Conservation (phyloP, 1,284 basidiomycete genomes). For the Vanrija sp. region DNA sequence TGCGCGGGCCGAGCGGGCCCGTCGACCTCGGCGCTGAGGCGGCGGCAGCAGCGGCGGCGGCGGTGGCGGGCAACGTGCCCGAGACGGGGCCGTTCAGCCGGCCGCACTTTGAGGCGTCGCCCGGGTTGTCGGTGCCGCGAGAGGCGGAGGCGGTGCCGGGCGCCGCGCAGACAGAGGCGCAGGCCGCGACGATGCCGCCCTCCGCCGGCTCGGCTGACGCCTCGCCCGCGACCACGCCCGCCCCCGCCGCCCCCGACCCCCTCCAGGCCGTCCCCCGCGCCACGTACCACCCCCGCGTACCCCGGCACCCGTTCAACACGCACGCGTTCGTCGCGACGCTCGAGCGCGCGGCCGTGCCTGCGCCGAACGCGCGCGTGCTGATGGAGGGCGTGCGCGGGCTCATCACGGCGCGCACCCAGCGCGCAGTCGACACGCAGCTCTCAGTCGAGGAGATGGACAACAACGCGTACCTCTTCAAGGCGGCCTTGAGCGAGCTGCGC, state of each 20-base stretch:
- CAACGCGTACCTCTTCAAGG: conserved; percentile 95
- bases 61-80: too few relatives aligned
- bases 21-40: too few relatives aligned
- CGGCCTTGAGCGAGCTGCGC: conserved; percentile 84
- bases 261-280: neutral
- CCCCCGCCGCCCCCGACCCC: neutral
- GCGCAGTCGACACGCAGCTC: conserved; percentile 69
- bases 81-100: too few relatives aligned
- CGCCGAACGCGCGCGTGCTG: conserved; percentile 61
- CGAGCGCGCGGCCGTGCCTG: conserved; percentile 31
- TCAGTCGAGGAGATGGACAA: conserved; percentile 84
- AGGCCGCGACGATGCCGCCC: neutral
- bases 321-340: conserved; percentile 46
- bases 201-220: neutral
- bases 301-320: conserved; percentile 47
- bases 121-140: too few relatives aligned
- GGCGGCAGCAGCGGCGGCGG: too few relatives aligned
- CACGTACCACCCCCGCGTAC: neutral
- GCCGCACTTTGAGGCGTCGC: too few relatives aligned
- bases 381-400: conserved; percentile 83
- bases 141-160: too few relatives aligned
- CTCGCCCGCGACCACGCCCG: neutral
- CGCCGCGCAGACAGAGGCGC: neutral
- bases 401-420: conserved; percentile 70
- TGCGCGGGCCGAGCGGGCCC: conserved; percentile 5